These are phyloP conservation scores for Thelonectria discophora DNA, from an alignment of 2,329 filamentous ascomycete species.

Conservation along the genomic window DNA sequence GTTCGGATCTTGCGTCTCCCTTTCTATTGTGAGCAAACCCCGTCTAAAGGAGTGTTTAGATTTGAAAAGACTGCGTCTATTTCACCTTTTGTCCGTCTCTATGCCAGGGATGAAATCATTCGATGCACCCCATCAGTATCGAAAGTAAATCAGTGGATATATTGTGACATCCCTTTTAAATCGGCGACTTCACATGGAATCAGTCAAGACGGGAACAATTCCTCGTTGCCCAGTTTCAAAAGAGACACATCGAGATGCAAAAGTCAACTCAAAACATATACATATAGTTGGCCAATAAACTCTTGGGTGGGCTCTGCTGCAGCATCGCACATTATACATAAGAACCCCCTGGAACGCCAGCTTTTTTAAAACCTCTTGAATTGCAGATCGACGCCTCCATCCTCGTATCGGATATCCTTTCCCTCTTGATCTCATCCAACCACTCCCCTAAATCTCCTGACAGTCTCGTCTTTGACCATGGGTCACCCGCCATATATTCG, in stretches of 20 bases:
- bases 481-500: slow-evolving; percentile 6
- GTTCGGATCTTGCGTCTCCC: too few species aligned
- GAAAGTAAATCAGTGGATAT: too few species aligned
- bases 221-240: background rate
- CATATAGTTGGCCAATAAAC: slow-evolving; percentile 26
- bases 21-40: too few species aligned
- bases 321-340: slow-evolving; percentile 41
- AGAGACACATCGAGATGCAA: background rate
- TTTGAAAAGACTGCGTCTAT: too few species aligned
- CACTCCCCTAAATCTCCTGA: slow-evolving; percentile 4
- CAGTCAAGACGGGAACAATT: too few species aligned
- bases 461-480: background rate
- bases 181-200: too few species aligned
- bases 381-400: slow-evolving; percentile 44
- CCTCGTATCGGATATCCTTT: slow-evolving; percentile 34
- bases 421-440: slow-evolving; percentile 26
- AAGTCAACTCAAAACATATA: background rate
- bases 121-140: too few species aligned
- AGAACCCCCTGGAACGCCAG: slow-evolving; percentile 44
- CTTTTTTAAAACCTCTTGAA: slow-evolving; percentile 43
- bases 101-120: too few species aligned
- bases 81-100: too few species aligned
- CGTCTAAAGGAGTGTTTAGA: too few species aligned
- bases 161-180: too few species aligned
- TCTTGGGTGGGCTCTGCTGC: slow-evolving; percentile 40